Evolutionary conservation across 352 stramenopile genomes (phyloP).

Genomic region (Phytopythium montanum): DNA sequence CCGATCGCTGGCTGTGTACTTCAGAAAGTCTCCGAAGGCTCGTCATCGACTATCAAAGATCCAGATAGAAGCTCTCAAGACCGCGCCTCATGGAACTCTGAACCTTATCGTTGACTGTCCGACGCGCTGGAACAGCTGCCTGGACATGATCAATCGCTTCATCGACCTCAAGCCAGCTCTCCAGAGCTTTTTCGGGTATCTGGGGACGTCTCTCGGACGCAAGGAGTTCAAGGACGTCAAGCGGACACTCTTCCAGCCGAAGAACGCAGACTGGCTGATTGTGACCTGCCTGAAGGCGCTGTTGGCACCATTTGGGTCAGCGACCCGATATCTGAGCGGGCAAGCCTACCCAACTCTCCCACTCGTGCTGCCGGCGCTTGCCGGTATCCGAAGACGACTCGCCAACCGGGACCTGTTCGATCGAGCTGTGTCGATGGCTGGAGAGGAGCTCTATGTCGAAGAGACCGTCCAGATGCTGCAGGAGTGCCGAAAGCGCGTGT

Average conservation of each 20-base stretch:
- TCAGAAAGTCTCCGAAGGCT: too few species aligned
- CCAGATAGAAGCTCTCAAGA: neutral
- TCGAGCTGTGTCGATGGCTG: neutral
- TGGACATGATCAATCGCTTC: neutral
- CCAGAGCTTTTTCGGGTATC: neutral
- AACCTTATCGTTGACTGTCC: neutral
- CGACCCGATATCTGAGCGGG: neutral
- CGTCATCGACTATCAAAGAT: neutral
- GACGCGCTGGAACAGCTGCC: neutral
- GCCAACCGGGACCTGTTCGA: neutral
- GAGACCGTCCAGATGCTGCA: neutral
- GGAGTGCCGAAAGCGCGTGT: neutral
- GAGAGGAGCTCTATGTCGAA: neutral
- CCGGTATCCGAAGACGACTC: neutral
- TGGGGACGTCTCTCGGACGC: neutral
- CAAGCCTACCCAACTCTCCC: neutral
- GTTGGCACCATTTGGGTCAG: neutral
- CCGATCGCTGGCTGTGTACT: too few species aligned
- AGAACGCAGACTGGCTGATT: neutral
- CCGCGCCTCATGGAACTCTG: neutral
- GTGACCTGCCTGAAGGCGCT: neutral
- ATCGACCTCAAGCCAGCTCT: neutral
- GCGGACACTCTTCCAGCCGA: neutral
- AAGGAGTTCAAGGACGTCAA: neutral
- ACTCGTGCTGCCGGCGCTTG: neutral